Conservation (phyloP, 345 rosid species). For the Salix koriyanagi region DNA sequence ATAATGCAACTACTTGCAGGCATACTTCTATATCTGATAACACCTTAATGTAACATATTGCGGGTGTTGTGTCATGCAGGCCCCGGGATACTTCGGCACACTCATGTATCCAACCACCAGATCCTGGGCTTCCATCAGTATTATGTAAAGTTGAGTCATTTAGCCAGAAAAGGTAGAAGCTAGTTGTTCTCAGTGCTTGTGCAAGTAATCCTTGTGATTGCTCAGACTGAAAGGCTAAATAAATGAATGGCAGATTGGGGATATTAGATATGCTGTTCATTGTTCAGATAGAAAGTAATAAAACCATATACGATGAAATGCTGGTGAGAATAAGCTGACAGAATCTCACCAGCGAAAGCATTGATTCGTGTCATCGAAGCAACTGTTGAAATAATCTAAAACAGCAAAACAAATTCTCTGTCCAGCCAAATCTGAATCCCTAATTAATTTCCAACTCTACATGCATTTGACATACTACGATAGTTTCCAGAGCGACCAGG, state of each 20-base stretch:
- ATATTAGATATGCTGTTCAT: background rate
- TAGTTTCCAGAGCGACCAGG: background rate
- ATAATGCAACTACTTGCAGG: constrained; percentile 1
- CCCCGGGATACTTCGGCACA: constrained; percentile 83
- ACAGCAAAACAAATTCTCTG: background rate
- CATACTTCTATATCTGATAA: background rate
- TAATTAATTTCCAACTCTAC: background rate
- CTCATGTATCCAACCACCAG: constrained; percentile 98
- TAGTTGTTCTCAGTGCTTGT: background rate
- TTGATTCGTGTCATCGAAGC: constrained; percentile 84
- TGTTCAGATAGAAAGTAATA: background rate
- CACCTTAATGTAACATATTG: constrained; percentile 92
- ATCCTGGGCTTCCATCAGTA: constrained; percentile 48
- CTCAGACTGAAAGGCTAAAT: background rate
- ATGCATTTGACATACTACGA: background rate
- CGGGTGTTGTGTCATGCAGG: constrained; percentile 85
- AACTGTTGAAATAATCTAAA: constrained; percentile 45
- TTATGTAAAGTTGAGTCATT: background rate
- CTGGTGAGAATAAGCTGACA: background rate
- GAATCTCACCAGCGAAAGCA: constrained; percentile 80
- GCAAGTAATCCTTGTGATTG: background rate
- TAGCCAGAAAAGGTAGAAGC: background rate
- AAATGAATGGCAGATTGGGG: background rate
- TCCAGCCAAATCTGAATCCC: background rate
- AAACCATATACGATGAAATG: background rate